These are phyloP conservation scores for Agrostemma githago DNA, from an alignment of 148 eudicot genomes.

Conservation along the genomic window DNA sequence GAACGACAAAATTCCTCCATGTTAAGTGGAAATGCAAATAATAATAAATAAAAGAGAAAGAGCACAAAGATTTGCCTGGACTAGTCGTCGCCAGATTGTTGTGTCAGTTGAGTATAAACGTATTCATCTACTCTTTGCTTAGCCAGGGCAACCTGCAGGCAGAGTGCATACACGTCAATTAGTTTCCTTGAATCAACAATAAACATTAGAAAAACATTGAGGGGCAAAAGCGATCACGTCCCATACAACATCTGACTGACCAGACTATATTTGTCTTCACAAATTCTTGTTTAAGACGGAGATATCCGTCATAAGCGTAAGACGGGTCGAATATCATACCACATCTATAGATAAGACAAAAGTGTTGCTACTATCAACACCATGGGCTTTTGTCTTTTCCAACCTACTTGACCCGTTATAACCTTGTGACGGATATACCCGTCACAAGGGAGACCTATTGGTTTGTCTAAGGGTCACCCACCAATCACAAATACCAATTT, in stretches of 20 bases:
- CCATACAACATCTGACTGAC: neutral
- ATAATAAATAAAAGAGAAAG: constrained; percentile 3
- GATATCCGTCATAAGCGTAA: too few relatives aligned
- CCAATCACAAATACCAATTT: neutral
- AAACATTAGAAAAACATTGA: neutral
- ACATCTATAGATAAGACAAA: too few relatives aligned
- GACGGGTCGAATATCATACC: too few relatives aligned
- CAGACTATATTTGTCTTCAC: neutral
- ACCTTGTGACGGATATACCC: too few relatives aligned
- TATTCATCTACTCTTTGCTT: constrained; percentile 89
- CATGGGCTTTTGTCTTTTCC: too few relatives aligned
- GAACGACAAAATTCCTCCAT: neutral
- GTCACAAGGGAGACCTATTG: too few relatives aligned
- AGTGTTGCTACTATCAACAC: too few relatives aligned
- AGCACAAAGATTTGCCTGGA: constrained; percentile 30
- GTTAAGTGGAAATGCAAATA: neutral
- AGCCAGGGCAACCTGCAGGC: constrained; percentile 77
- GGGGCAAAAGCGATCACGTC: neutral
- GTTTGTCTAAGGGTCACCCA: neutral
- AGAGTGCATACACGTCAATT: constrained; percentile 4
- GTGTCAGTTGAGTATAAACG: constrained; percentile 70
- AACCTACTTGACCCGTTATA: too few relatives aligned
- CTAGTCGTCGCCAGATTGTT: constrained; percentile 42
- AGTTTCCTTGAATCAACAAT: neutral
- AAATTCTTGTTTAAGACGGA: too few relatives aligned